Evolutionary conservation across 1,284 basidiomycete species (phyloP).

Genomic region (Cryptococcus floricola): DNA sequence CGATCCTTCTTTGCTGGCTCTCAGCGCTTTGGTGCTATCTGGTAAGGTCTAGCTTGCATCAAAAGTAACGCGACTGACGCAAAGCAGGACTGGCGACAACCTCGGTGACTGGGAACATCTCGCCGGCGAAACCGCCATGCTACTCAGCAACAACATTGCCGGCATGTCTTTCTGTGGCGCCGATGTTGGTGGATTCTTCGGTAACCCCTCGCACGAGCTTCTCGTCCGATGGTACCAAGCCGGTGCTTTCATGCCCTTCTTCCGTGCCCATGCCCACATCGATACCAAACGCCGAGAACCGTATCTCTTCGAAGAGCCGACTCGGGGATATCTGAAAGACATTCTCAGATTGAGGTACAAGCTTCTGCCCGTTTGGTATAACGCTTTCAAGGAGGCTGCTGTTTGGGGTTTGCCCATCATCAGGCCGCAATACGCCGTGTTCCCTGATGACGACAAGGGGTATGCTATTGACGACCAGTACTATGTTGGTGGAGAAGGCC

Average conservation of each 20-base stretch:
- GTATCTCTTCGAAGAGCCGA: constrained; percentile 84
- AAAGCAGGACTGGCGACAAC: constrained; percentile 78
- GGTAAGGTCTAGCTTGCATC: constrained; percentile 52
- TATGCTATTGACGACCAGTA: constrained; percentile 92
- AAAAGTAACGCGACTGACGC: not conserved
- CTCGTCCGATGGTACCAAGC: constrained; percentile 96
- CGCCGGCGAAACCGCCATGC: constrained; percentile 89
- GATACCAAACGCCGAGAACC: constrained; percentile 98
- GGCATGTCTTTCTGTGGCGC: constrained; percentile 93
- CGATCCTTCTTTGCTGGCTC: constrained; percentile 94
- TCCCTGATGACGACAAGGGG: constrained; percentile 80
- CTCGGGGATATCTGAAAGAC: constrained; percentile 74
- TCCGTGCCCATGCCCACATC: constrained; percentile 96
- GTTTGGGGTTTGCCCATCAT: constrained; percentile 74
- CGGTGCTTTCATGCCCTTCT: constrained; percentile 93
- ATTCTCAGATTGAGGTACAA: constrained; percentile 79
- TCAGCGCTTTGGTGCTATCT: constrained; percentile 93
- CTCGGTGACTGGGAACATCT: constrained; percentile 95
- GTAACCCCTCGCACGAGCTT: constrained; percentile 90
- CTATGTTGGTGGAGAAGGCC: constrained; percentile 80
- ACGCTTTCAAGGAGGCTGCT: constrained; percentile 83
- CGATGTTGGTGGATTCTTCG: constrained; percentile 98
- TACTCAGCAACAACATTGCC: constrained; percentile 82
- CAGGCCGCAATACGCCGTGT: constrained; percentile 86
- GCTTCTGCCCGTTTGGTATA: constrained; percentile 93